Evolutionary conservation across 208 protist species (phyloP), one percentile per base, ranked within the genome.

Genomic region (Trypanosoma cruzi): DNA sequence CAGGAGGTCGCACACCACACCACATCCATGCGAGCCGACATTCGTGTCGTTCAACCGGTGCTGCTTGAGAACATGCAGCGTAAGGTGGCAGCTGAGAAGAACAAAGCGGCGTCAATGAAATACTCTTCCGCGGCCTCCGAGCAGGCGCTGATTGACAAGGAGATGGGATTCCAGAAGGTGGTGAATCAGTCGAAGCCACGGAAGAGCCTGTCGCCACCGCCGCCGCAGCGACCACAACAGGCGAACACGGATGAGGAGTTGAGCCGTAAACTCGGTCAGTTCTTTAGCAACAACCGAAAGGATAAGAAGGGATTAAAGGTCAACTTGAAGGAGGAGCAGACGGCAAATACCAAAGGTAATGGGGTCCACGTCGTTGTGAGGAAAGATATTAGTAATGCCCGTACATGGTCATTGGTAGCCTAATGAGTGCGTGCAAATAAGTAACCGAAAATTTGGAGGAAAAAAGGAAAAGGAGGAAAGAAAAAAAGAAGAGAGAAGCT

Each of bases 241-340:
- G 36, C 66, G 28, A 57, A 1, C 31, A 4, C 42, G 40, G 66
- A 81, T 32, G 82, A 92, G 40, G 89, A 88, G 44, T 71, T 94
- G 71, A 84, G 90, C 20, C 81, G 81, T 62, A 90, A 90, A 78
- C 71, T 94, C n/a, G 80, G 68, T 55, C 53, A 71, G 24, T 94
- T 94, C 59, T 94, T 92, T 65, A 83, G 81, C 31, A 91, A 68
- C 73, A 60, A 64, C 50, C 80, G 80, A 46, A 66, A 56, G 42
- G 75, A 79, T 31, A 87, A 87, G 60, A 58, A 67, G 56, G 64
- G 66, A n/a, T 53, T 73, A 34, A 74, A 68, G 18, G 26, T 69
- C 1, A 58, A 34, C 29, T 57, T 77, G n/a, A 75, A 84, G 53
- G 79, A 70, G 18, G 50, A 58, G 48, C 40, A 44, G 29, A 44